Evolutionary conservation across 768 basidiomycete genomes (phyloP), one percentile per base, ranked within the genome.

Genomic region (Suillus ampliporus): DNA sequence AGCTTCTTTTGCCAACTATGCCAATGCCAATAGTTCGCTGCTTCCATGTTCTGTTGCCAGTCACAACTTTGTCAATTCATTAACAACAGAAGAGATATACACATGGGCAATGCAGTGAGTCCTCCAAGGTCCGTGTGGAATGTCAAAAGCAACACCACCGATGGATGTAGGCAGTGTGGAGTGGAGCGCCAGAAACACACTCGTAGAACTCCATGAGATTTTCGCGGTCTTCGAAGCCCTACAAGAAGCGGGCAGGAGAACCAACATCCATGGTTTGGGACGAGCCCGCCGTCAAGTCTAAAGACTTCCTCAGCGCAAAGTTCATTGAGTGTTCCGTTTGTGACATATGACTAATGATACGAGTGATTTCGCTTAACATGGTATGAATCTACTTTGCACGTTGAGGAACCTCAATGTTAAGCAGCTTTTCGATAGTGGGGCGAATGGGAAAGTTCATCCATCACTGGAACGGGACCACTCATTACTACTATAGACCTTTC

Each of bases 151-250:
- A 52, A 99, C 97, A 69, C 97, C 97, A 64, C 97, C 97, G 1
- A 64, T 97, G 91, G 53, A 98, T 90, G 75, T 98, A 99, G n/a
- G 97, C 97, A 6, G 95, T 89, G 72, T 99, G 97, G 71, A 99
- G 84, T 60, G 97, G 95, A 5, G 97, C 97, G 67, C 97, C 97
- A 10, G 96, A 98, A 44, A 99, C 97, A 61, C 97, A 95, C 79
- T 99, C 97, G 76, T 99, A 99, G 79, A 99, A 99, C 74, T 99
- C 97, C 97, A 99, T 99, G 66, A 99, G 88, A 82, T 99, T 99
- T 81, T 99, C 97, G 61, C 97, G 94, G 77, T 99, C 97, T 78
- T 99, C 97, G 83, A 99, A 99, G 69, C 97, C 97, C 95, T 96
- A 99, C 35, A 99, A 83, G 89, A 98, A 99, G 41, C 97, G 97